Percentiles rank a stretch among this genome's conserved stretches.
Evolutionary conservation across 2,329 filamentous ascomycete genomes (phyloP).

Genomic region (Nigrospora sphaerica): DNA sequence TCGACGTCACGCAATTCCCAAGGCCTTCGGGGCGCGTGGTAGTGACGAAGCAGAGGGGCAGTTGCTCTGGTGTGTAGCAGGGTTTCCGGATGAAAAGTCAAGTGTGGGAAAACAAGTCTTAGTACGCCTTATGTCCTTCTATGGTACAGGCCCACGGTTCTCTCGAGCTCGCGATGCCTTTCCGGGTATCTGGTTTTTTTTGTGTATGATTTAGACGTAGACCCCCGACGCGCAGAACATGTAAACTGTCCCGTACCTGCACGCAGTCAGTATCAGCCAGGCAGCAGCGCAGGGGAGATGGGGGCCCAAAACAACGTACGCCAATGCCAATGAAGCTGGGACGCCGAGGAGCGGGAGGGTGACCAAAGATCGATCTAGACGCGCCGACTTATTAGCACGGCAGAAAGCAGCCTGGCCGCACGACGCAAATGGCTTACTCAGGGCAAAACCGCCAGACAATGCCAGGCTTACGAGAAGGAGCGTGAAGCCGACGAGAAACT

Average conservation of each 20-base stretch:
- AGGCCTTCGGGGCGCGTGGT: too few species aligned
- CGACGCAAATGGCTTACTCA: slow-evolving; percentile 56
- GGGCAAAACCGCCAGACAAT: slow-evolving; percentile 71
- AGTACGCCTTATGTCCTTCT: slow-evolving; percentile 27
- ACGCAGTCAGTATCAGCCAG: slow-evolving; percentile 6
- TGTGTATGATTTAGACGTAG: slow-evolving; percentile 63
- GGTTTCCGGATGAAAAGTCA: background rate
- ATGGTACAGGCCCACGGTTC: slow-evolving; percentile 29
- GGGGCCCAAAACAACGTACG: slow-evolving; percentile 50
- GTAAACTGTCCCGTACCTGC: slow-evolving; percentile 86
- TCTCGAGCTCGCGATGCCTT: slow-evolving; percentile 12
- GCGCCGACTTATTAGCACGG: slow-evolving; percentile 13
- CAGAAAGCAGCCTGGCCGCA: background rate
- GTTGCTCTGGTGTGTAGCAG: too few species aligned
- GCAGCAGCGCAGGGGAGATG: slow-evolving; percentile 4
- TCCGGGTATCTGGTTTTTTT: slow-evolving; percentile 34
- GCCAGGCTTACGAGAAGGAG: slow-evolving; percentile 67
- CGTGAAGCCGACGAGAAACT: slow-evolving; percentile 74
- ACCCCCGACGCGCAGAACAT: slow-evolving; percentile 99
- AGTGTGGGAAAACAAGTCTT: slow-evolving; percentile 7
- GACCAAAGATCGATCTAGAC: slow-evolving; percentile 69
- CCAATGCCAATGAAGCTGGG: slow-evolving; percentile 82
- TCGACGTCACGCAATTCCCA: too few species aligned
- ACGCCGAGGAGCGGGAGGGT: slow-evolving; percentile 73
- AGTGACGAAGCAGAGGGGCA: too few species aligned